A percentile compares a stretch with the other conserved stretches of the same genome.
phyloP scores from a whole-genome alignment of 257 asterid species.

The Solanum habrochaites region DNA sequence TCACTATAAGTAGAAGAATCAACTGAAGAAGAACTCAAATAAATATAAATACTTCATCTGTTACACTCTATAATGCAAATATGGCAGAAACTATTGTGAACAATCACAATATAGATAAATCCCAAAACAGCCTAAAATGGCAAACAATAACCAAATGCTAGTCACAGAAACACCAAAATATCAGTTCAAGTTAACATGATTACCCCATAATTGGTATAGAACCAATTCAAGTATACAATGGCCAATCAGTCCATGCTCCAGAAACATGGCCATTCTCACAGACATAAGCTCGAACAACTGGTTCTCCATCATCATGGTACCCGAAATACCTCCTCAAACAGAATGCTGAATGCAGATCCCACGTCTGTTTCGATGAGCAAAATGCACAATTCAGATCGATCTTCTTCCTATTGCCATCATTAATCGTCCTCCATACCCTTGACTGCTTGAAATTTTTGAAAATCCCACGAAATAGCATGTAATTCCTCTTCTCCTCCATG shows the following conservation, averaged over 20 bases:
- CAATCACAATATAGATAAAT: neutral
- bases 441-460: slow-evolving; percentile 88
- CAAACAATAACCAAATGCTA: neutral
- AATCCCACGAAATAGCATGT: slow-evolving; percentile 78
- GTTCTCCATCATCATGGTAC: slow-evolving; percentile 85
- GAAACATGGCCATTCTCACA: slow-evolving; percentile 94
- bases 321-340: slow-evolving; percentile 80
- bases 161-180: neutral
- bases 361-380: slow-evolving; percentile 50
- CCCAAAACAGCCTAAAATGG: neutral
- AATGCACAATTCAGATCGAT: slow-evolving; percentile 56
- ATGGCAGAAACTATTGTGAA: neutral
- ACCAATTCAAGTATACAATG: slow-evolving; percentile 43
- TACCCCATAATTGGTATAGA: neutral
- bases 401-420: slow-evolving; percentile 56
- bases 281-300: slow-evolving; percentile 80
- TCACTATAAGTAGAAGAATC: neutral
- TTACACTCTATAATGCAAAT: neutral
- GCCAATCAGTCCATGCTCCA: slow-evolving; percentile 98
- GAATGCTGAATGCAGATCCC: slow-evolving; percentile 86
- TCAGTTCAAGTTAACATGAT: neutral
- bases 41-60: neutral
- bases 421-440: slow-evolving; percentile 88
- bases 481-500: slow-evolving; percentile 76
- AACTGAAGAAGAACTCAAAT: neutral